A percentile compares a stretch with the other conserved stretches of the same genome.
phyloP scores from a whole-genome alignment of 805 yeast genomes.

The Isabelozyma rhagii region DNA sequence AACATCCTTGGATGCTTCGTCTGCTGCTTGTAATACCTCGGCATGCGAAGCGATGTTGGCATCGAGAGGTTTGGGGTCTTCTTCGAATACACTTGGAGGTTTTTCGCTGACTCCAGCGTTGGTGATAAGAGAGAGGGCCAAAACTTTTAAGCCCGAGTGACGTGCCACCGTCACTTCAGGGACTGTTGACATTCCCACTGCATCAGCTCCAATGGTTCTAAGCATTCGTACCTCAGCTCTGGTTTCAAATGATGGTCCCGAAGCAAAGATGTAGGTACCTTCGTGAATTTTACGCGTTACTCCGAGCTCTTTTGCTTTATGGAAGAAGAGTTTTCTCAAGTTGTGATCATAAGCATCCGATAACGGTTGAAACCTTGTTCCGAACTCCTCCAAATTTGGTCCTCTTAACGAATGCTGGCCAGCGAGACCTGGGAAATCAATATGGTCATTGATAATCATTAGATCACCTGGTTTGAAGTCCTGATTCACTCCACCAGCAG shows the following conservation, averaged over 20 bases:
- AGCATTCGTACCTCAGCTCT: constrained; percentile 88
- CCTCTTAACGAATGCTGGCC: constrained; percentile 89
- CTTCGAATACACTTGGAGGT: constrained; percentile 65
- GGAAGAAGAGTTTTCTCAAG: constrained; percentile 60
- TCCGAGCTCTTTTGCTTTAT: constrained; percentile 44
- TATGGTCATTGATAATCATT: constrained; percentile 87
- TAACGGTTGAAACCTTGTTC: constrained; percentile 84
- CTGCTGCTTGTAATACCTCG: constrained; percentile 87
- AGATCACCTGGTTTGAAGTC: constrained; percentile 76
- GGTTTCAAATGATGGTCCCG: constrained; percentile 93
- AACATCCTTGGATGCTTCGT: constrained; percentile 78
- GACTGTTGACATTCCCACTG: constrained; percentile 97
- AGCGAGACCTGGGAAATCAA: constrained; percentile 86
- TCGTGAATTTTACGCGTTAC: constrained; percentile 70
- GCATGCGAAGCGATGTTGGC: constrained; percentile 84
- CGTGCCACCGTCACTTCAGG: constrained; percentile 94
- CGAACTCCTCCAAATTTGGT: constrained; percentile 72
- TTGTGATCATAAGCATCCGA: constrained; percentile 85
- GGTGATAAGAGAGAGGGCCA: constrained; percentile 85
- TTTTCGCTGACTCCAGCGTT: constrained; percentile 71
- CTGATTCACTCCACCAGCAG: constrained; percentile 86
- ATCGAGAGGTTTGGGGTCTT: constrained; percentile 49
- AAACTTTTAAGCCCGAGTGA: constrained; percentile 76
- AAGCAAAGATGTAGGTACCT: constrained; percentile 79
- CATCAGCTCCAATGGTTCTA: constrained; percentile 75